phyloP scores from a whole-genome alignment of 306 rosid genomes.

The Carpinus fangiana region DNA sequence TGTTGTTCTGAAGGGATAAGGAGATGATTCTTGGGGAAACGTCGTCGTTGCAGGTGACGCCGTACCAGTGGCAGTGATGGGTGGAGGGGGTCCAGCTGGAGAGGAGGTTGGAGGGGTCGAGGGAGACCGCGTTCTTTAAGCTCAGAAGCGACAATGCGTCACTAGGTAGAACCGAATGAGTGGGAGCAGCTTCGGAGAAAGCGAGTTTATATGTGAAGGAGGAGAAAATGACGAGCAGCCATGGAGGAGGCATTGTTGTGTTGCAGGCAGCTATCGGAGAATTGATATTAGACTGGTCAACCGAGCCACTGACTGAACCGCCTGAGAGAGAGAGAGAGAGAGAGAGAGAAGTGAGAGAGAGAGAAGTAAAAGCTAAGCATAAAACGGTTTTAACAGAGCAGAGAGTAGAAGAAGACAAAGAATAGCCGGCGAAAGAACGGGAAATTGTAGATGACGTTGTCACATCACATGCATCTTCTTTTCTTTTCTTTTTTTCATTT shows the following conservation, averaged over 20 bases:
- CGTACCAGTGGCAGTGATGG: slow-evolving; percentile 45
- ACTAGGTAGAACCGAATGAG: slow-evolving; percentile 8
- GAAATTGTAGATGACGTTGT: neutral
- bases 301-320: too few species aligned
- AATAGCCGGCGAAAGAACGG: neutral
- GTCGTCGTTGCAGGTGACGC: slow-evolving; percentile 47
- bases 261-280: neutral
- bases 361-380: neutral
- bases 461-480: neutral
- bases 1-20: slow-evolving; percentile 48
- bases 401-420: slow-evolving; percentile 2
- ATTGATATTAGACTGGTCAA: too few species aligned
- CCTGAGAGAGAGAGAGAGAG: neutral
- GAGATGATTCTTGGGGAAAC: slow-evolving; percentile 38
- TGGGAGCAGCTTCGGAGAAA: slow-evolving; percentile 27
- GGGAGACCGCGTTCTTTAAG: slow-evolving; percentile 40
- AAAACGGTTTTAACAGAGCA: neutral
- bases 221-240: slow-evolving; percentile 16
- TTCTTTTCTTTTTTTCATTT: neutral
- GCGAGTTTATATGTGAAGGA: neutral
- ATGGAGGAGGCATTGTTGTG: slow-evolving; percentile 9
- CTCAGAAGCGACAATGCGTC: slow-evolving; percentile 61
- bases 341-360: neutral
- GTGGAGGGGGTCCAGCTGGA: slow-evolving; percentile 40
- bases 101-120: slow-evolving; percentile 42